Percentiles rank a stretch among this genome's conserved stretches.
Evolutionary conservation across 2,329 filamentous ascomycete species (phyloP).

Genomic region (Magnaporthiopsis rhizophila): DNA sequence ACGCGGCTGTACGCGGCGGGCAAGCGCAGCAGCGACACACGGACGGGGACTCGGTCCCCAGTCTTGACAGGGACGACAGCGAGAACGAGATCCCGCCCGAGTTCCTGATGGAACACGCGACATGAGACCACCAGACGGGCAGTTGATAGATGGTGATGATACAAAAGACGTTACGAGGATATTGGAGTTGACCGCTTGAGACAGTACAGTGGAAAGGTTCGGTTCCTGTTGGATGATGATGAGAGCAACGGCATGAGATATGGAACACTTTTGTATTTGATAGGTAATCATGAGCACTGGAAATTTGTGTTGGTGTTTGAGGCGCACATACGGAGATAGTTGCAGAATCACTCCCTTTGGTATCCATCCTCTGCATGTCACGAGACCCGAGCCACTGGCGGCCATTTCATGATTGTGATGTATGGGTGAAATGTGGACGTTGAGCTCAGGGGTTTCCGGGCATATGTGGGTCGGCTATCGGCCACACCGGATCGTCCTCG

Average conservation of each 20-base stretch:
- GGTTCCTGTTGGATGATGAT: neutral
- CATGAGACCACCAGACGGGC: neutral
- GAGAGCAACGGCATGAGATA: neutral
- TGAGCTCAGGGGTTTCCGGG: neutral
- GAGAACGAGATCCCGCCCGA: slow-evolving; percentile 44
- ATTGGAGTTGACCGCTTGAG: neutral
- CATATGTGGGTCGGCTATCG: neutral
- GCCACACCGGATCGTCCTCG: neutral
- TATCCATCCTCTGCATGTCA: neutral
- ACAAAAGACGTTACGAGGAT: neutral
- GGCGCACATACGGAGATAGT: neutral
- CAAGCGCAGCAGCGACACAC: neutral
- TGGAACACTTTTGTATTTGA: neutral
- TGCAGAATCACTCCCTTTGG: neutral
- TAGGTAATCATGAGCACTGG: neutral
- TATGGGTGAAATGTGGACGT: neutral
- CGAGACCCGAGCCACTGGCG: neutral
- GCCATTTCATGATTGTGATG: neutral
- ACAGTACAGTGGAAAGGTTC: neutral
- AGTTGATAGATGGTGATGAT: neutral
- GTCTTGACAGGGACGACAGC: slow-evolving; percentile 23
- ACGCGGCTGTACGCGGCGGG: neutral
- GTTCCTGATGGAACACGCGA: slow-evolving; percentile 38
- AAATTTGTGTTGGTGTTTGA: neutral
- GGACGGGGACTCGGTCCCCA: slow-evolving; percentile 1